phyloP scores from a whole-genome alignment of 192 early-diverging fungal species.

The Backusella parvicylindrica region DNA sequence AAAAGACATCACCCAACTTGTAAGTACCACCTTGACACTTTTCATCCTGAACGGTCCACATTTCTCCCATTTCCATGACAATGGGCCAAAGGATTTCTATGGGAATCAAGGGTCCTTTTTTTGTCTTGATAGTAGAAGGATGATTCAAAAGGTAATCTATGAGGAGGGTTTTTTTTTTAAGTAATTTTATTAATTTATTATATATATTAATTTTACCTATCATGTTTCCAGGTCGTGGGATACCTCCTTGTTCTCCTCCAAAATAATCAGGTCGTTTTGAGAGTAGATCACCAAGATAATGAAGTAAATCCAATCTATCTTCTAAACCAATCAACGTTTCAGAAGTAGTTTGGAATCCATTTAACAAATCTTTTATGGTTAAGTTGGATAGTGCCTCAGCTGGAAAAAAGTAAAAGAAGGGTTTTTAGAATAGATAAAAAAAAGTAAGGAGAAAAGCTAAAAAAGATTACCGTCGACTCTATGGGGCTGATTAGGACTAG shows the following conservation, averaged over 20 bases:
- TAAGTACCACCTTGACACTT: constrained; percentile 71
- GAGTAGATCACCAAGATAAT: constrained; percentile 63
- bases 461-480: constrained; percentile 72
- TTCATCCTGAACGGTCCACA: constrained; percentile 76
- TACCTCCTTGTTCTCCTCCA: constrained; percentile 28
- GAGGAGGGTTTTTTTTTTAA: neutral
- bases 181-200: neutral
- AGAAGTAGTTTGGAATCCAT: constrained; percentile 70
- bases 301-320: constrained; percentile 69
- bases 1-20: constrained; percentile 33
- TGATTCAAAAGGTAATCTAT: constrained; percentile 64
- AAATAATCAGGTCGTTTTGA: constrained; percentile 57
- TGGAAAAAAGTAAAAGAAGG: constrained; percentile 10
- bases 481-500: constrained; percentile 49
- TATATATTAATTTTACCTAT: constrained; percentile 39
- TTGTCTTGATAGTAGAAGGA: constrained; percentile 40
- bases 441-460: neutral
- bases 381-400: constrained; percentile 51
- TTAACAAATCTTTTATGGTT: constrained; percentile 44
- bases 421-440: neutral
- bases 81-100: constrained; percentile 77
- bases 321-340: constrained; percentile 72
- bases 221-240: constrained; percentile 81
- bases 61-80: constrained; percentile 70
- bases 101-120: constrained; percentile 38